Conservation (phyloP, 2,329 filamentous ascomycete species). For the Pyrenophora teres region DNA sequence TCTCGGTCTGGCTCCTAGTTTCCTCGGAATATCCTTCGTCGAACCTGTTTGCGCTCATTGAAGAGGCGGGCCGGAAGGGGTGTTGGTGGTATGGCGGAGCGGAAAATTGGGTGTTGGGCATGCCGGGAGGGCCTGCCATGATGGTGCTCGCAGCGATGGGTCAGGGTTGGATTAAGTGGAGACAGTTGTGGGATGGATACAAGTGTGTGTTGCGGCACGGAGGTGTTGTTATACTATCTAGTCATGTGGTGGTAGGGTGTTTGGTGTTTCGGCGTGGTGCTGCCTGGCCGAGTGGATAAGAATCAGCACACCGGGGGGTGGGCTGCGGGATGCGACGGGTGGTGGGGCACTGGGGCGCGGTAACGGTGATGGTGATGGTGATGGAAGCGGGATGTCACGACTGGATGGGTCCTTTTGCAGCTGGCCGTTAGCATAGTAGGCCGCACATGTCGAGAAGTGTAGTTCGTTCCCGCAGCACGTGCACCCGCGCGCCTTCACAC, state of each 20-base stretch:
- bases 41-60: constrained; percentile 53
- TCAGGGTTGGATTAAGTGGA: constrained; percentile 3
- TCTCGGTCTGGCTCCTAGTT: constrained; percentile 55
- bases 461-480: constrained; percentile 3
- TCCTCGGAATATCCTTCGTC: constrained; percentile 91
- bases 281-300: constrained; percentile 17
- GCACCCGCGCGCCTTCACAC: constrained; percentile 13
- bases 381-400: neutral
- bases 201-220: neutral
- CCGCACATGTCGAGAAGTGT: constrained; percentile 4
- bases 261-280: constrained; percentile 9
- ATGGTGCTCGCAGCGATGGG: constrained; percentile 16
- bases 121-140: constrained; percentile 42
- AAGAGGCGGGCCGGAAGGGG: constrained; percentile 42
- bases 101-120: constrained; percentile 33
- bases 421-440: neutral
- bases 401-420: too few species aligned
- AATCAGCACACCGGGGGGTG: neutral
- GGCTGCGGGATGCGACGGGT: neutral
- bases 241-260: constrained; percentile 4
- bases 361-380: neutral
- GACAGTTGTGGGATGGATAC: neutral
- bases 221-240: neutral
- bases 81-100: constrained; percentile 40
- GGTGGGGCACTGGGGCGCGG: neutral